phyloP scores from a whole-genome alignment of 1,139 yeast species.

The Geotrichum cucujoidarum region DNA sequence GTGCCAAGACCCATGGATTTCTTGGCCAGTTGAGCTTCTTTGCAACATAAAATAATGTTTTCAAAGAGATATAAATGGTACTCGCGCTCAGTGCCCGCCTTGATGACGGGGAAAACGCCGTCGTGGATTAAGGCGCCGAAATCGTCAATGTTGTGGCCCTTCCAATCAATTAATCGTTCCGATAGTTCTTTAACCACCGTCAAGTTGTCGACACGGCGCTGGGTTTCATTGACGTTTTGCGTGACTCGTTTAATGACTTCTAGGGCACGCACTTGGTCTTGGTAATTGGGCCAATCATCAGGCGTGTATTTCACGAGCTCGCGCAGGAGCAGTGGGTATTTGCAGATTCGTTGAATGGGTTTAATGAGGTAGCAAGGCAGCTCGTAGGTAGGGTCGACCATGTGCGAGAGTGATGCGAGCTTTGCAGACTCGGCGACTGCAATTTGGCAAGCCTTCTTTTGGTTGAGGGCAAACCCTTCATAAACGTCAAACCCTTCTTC shows the following conservation, averaged over 20 bases:
- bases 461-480: conserved; percentile 83
- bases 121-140: conserved; percentile 83
- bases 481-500: conserved; percentile 79
- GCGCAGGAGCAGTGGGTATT: conserved; percentile 77
- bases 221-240: conserved; percentile 87
- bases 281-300: conserved; percentile 50
- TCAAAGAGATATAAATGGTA: conserved; percentile 88
- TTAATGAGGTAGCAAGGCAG: conserved; percentile 83
- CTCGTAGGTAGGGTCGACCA: conserved; percentile 84
- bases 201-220: conserved; percentile 83
- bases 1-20: conserved; percentile 32
- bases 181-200: conserved; percentile 63
- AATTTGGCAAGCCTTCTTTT: conserved; percentile 78
- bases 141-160: conserved; percentile 77
- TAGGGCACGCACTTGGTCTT: conserved; percentile 65
- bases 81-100: conserved; percentile 77
- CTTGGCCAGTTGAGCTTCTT: conserved; percentile 39
- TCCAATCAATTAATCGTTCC: conserved; percentile 82
- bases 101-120: conserved; percentile 69
- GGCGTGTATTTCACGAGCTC: conserved; percentile 68
- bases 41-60: conserved; percentile 75
- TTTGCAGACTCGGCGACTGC: conserved; percentile 60
- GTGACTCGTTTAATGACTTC: conserved; percentile 71
- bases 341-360: conserved; percentile 92
- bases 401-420: conserved; percentile 50